Conservation (phyloP, 208 protist genomes). For the Porcisia hertigi region DNA sequence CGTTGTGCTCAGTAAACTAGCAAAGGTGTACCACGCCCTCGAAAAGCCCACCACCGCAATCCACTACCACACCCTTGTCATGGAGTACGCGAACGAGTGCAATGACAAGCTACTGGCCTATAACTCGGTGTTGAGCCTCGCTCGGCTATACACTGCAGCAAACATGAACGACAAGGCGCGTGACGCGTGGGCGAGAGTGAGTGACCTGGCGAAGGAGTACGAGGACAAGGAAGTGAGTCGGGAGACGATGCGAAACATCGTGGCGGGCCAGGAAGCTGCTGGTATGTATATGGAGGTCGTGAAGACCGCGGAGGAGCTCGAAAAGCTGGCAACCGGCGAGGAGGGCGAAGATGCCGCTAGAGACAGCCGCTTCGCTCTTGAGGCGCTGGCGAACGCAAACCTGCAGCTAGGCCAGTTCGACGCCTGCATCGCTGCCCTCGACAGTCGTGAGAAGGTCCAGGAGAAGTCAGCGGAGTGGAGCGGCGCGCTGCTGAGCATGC, state of each 20-base stretch:
- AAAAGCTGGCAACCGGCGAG: conserved; percentile 51
- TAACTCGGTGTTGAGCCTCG: conserved; percentile 73
- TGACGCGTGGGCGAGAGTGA: conserved; percentile 78
- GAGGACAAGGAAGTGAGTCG: conserved; percentile 82
- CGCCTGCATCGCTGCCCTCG: conserved; percentile 67
- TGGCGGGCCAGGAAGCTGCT: conserved; percentile 63
- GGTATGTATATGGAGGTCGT: conserved; percentile 73
- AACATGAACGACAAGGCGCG: conserved; percentile 50
- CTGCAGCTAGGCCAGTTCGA: conserved; percentile 84
- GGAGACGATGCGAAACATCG: conserved; percentile 87
- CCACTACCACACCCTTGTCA: conserved; percentile 75
- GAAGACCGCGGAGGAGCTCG: conserved; percentile 71
- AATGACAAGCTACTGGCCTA: conserved; percentile 80
- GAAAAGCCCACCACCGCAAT: conserved; percentile 71
- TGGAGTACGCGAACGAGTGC: conserved; percentile 67
- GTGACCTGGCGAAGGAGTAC: conserved; percentile 78
- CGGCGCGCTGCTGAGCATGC: conserved; percentile 64
- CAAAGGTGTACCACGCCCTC: conserved; percentile 75
- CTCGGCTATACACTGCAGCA: conserved; percentile 68
- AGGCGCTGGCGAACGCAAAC: conserved; percentile 79
- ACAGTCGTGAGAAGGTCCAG: conserved; percentile 83
- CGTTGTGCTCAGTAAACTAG: conserved; percentile 73
- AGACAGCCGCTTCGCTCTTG: conserved; percentile 79
- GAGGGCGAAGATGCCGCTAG: conserved; percentile 70
- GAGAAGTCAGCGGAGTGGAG: conserved; percentile 74